phyloP scores from a whole-genome alignment of 2,329 filamentous ascomycete genomes.

The Colletotrichum eremochloae region DNA sequence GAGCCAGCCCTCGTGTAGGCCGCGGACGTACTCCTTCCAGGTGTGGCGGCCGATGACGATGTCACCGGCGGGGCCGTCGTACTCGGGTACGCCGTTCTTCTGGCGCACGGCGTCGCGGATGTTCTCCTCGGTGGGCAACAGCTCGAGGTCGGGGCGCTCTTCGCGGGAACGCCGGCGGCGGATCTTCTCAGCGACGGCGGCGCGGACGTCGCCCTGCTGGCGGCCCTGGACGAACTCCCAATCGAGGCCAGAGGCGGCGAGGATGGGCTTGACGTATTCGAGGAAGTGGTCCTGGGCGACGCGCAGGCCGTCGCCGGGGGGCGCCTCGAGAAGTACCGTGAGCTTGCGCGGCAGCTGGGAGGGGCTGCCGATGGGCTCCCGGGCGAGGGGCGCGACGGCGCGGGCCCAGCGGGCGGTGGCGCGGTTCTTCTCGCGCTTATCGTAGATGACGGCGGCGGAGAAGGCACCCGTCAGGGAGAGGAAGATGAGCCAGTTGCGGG shows the following conservation, averaged over 20 bases:
- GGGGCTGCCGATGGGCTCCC: conserved; percentile 76
- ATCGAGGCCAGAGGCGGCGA: conserved; percentile 90
- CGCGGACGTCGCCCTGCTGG: conserved; percentile 91
- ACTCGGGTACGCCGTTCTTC: conserved; percentile 77
- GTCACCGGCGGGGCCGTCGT: conserved; percentile 82
- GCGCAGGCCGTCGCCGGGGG: conserved; percentile 87
- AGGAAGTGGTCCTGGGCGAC: conserved; percentile 94
- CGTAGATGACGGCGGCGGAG: conserved; percentile 86
- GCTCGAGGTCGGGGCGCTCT: conserved; percentile 62
- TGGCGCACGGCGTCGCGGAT: conserved; percentile 74
- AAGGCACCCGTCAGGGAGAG: conserved; percentile 83
- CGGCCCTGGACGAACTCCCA: conserved; percentile 97
- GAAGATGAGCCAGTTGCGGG: conserved; percentile 98
- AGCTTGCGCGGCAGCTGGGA: conserved; percentile 84
- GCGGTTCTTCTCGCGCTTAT: conserved; percentile 89
- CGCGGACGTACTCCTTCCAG: conserved; percentile 97
- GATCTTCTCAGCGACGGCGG: conserved; percentile 87
- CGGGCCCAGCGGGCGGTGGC: conserved; percentile 89
- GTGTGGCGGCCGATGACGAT: conserved; percentile 90
- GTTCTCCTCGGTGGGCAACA: conserved; percentile 67
- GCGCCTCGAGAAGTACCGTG: conserved; percentile 86
- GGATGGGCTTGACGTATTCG: conserved; percentile 93
- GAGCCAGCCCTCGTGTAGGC: conserved; percentile 95
- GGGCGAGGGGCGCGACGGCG: conserved; percentile 85
- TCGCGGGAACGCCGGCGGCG: conserved; percentile 76